Evolutionary conservation across 2,329 filamentous ascomycete genomes (phyloP), one percentile per base, ranked within the genome.

Genomic region (Mycosphaerella sp.): DNA sequence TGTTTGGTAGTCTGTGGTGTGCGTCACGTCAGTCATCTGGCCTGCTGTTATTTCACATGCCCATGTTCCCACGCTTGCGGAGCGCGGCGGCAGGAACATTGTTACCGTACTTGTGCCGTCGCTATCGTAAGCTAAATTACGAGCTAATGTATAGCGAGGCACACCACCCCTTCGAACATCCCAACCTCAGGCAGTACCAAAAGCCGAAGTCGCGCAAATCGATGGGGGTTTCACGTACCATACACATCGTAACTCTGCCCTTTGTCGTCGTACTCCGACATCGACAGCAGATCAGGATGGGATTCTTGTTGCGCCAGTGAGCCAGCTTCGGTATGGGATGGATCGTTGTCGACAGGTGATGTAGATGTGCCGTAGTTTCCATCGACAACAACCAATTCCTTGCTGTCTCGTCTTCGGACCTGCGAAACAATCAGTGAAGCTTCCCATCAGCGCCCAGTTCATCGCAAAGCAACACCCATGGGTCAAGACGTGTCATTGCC

Each of bases 181-280:
- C 30, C 30, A 48, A 41, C 45, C 45, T 48, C 45, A 48, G 45
- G 45, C 45, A 48, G 9, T n/a, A 18, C 32, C 16, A 35, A n/a
- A n/a, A 14, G 36, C 41, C 28, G 28, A 40, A 41, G 41, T 48
- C 45, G 45, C 45, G 45, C 37, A 48, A 41, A 16, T 54, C 10
- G 51, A 41, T 41, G 41, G 36, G 3, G 43, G 47, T 54, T 39
- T 49, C 53, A 84, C 88, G 75, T 76, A 94, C 89, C 86, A 73
- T 91, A 86, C 75, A 90, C 80, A 70, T 85, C 85, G 70, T 85
- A 78, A 71, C 83, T 77, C 70, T 86, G 82, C 53, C 81, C 73
- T 73, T 94, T 95, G 66, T 79, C 77, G 77, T 89, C 77, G 77
- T 89, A 90, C 72, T 84, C 84, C 70, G 87, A 85, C 86, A 90